Evolutionary conservation across 2,329 filamentous ascomycete genomes (phyloP).

Genomic region (Colletotrichum sp.): DNA sequence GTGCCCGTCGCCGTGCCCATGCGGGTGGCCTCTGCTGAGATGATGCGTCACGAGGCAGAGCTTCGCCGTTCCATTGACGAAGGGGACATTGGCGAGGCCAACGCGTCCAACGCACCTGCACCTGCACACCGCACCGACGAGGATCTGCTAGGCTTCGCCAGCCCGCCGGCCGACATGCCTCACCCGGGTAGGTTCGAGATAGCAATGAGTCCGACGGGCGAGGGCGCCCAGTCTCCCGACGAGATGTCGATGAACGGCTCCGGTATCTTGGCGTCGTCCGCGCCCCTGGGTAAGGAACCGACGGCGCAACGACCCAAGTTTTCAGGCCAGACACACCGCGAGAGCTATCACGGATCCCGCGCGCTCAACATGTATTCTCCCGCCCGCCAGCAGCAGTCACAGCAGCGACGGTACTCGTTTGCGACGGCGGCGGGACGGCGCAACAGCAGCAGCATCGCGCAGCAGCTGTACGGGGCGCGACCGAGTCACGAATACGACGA

Average conservation of each 20-base stretch:
- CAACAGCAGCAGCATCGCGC: conserved; percentile 56
- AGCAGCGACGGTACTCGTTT: conserved; percentile 59
- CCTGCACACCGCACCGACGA: conserved; percentile 41
- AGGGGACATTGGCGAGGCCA: conserved; percentile 78
- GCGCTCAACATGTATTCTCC: conserved; percentile 50
- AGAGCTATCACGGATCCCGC: conserved; percentile 44
- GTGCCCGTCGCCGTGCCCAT: conserved; percentile 94
- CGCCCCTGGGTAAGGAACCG: conserved; percentile 2
- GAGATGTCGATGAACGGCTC: conserved; percentile 26
- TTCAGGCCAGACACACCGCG: conserved; percentile 8
- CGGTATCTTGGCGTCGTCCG: conserved; percentile 7
- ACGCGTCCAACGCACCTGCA: conserved; percentile 38
- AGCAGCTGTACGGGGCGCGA: conserved; percentile 51
- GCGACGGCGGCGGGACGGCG: conserved; percentile 52
- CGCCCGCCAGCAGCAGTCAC: conserved; percentile 42
- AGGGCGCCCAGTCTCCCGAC: conserved; percentile 43
- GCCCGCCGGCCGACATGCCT: conserved; percentile 69
- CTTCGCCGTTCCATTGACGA: conserved; percentile 65
- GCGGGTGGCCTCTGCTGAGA: conserved; percentile 83
- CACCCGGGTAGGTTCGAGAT: conserved; percentile 80
- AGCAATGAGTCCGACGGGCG: conserved; percentile 50
- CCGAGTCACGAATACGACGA: conserved; percentile 44
- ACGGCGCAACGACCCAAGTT: conserved; percentile 10
- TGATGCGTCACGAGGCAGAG: conserved; percentile 57
- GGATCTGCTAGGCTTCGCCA: conserved; percentile 75